Base-by-base conservation (phyloP, 139 green algal species). In the Astrephomene gubernaculifera region DNA sequence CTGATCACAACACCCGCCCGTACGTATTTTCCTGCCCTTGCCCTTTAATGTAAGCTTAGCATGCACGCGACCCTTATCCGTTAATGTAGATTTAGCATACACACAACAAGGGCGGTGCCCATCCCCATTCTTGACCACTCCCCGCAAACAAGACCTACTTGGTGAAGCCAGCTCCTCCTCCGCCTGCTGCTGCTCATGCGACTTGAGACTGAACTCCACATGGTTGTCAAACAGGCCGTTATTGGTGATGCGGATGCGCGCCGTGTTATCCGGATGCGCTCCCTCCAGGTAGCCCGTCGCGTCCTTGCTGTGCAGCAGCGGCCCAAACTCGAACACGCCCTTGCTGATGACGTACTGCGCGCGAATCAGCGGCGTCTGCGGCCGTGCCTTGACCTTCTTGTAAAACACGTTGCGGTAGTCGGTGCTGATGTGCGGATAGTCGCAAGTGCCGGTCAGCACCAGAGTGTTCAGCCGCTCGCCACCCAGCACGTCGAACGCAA, bases 191-290 rank as follows among this genome's bases (percentile, higher is more conserved):
- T 63, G 74, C 43, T 83, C 89, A 70, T 81, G 72, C 31, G 61
- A 86, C 87, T 94, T 94, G 31, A 96, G 86, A 68, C 43, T 75
- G 82, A 95, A 96, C 54, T 90, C 80, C 1, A 93, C 92, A 44
- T 92, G 76, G 43, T 93, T 71, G 52, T 93, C 86, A 75, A 96
- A 96, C 45, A 95, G 82, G 36, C 94, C 94, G 85, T 92, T 95
- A 91, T 97, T 97, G 38, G 91, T 95, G 90, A 97, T 96, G 60
- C 93, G 90, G 35, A 97, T 80, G 81, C 89, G 88, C 44, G 90
- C 89, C 2, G 79, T 90, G 86, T 97, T 92, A 60, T 94, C 91
- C 9, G 88, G 87, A 54, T 95, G 90, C 0, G 70, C 36, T 0
- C 89, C 90, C 60, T 93, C 87, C 35, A 78, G 57, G 69, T 87